A percentile compares a stretch with the other conserved stretches of the same genome.
Evolutionary conservation across 257 asterid genomes (phyloP).

Genomic region (Nyctanthes arbortristis): DNA sequence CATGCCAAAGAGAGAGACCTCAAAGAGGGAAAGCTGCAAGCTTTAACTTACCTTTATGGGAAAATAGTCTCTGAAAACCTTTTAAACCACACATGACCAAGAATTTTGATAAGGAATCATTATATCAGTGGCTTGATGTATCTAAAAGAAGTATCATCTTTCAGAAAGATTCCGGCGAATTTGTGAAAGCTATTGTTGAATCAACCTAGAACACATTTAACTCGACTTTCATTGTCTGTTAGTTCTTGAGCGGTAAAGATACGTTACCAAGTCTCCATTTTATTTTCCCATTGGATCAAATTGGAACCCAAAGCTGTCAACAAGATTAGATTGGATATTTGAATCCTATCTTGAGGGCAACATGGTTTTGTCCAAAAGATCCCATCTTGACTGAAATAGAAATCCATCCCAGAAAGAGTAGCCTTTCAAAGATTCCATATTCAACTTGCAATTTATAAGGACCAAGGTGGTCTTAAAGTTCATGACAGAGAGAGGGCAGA

Average conservation of each 20-base stretch:
- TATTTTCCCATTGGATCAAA: not conserved
- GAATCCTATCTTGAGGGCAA: not conserved
- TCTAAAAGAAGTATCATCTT: not conserved
- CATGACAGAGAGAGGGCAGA: constrained; percentile 27
- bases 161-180: not conserved
- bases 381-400: constrained; percentile 9
- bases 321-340: not conserved
- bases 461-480: constrained; percentile 28
- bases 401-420: constrained; percentile 23
- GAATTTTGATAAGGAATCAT: constrained; percentile 11
- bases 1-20: not conserved
- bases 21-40: not conserved
- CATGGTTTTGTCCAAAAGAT: not conserved
- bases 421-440: constrained; percentile 22
- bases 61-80: not conserved
- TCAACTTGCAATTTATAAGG: constrained; percentile 36
- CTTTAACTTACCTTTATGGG: not conserved
- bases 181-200: constrained; percentile 10
- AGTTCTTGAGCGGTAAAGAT: too few relatives aligned
- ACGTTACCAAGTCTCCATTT: not conserved
- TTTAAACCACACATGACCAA: constrained; percentile 7
- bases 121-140: not conserved
- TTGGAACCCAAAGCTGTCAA: not conserved
- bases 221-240: too few relatives aligned
- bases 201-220: not conserved